Percentiles rank a stretch among this genome's conserved stretches.
Evolutionary conservation across 495 filamentous ascomycete species (phyloP).

Genomic region (Aspergillus diversus): DNA sequence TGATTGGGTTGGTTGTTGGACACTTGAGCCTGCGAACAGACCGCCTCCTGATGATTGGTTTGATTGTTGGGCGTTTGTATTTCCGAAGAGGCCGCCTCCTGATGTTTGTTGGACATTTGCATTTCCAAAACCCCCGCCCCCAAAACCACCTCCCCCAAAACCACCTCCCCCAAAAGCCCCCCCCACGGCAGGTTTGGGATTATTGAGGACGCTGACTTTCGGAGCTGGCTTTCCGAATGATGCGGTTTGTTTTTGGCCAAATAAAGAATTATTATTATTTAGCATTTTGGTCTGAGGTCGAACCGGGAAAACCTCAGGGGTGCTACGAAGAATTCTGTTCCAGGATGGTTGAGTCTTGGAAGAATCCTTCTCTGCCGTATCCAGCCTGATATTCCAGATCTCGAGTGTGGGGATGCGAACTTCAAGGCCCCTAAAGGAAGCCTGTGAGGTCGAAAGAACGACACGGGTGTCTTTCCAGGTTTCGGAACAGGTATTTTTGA

Average conservation of each 20-base stretch:
- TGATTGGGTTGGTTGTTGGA: background rate
- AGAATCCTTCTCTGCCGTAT: slow-evolving; percentile 5
- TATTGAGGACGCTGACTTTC: background rate
- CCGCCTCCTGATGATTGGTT: too few species aligned
- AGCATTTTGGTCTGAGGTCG: background rate
- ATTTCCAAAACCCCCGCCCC: background rate
- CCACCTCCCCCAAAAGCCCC: background rate
- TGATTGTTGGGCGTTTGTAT: background rate
- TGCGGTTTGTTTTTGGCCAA: background rate
- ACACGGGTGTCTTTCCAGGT: slow-evolving; percentile 69
- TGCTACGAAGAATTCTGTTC: slow-evolving; percentile 18
- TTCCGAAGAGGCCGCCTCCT: background rate
- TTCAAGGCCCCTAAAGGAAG: slow-evolving; percentile 61
- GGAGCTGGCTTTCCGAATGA: background rate
- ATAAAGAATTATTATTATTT: background rate
- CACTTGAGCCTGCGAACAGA: background rate
- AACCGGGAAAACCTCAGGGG: background rate
- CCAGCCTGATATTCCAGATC: slow-evolving; percentile 62
- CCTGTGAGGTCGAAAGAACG: slow-evolving; percentile 69
- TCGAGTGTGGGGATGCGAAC: slow-evolving; percentile 61
- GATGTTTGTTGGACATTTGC: too few species aligned
- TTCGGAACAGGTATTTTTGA: slow-evolving; percentile 67
- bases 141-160: background rate
- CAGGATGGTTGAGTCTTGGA: slow-evolving; percentile 15
- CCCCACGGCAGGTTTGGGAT: background rate